These are phyloP conservation scores for Dalechampia spathulata DNA, from an alignment of 441 rosid species.

Conservation along the genomic window DNA sequence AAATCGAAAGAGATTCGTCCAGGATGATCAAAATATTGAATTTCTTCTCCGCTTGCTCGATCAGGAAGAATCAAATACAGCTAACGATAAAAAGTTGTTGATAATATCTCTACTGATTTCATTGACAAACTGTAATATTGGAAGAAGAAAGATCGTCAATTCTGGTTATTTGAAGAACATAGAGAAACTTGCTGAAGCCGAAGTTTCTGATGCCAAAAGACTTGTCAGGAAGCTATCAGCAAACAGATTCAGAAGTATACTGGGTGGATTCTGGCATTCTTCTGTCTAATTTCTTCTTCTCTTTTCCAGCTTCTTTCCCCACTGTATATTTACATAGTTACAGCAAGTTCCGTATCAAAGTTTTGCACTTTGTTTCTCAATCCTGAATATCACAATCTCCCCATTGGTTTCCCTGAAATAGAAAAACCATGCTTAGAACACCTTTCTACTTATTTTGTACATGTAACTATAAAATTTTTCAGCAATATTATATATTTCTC, in stretches of 20 bases:
- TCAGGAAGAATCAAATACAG: constrained; percentile 51
- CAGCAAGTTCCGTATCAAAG: constrained; percentile 9
- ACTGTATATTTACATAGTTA: constrained; percentile 30
- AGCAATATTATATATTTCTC: too few species aligned
- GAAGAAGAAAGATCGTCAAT: constrained; percentile 65
- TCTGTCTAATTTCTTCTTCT: constrained; percentile 15
- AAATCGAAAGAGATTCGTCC: constrained; percentile 61
- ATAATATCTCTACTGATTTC: constrained; percentile 68
- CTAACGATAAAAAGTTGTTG: constrained; percentile 45
- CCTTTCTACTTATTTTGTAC: constrained; percentile 28
- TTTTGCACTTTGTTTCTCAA: constrained; percentile 12
- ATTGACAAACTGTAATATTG: constrained; percentile 61
- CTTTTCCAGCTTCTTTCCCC: background rate
- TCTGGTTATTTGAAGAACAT: constrained; percentile 79
- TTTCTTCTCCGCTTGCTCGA: constrained; percentile 58
- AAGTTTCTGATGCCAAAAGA: constrained; percentile 73
- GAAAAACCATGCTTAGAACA: constrained; percentile 19
- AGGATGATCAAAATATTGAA: constrained; percentile 57
- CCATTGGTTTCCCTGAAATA: constrained; percentile 4
- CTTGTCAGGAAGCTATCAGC: constrained; percentile 71
- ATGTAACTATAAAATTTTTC: constrained; percentile 14
- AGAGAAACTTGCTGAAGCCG: constrained; percentile 84
- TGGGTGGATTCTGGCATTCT: constrained; percentile 76
- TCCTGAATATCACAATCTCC: constrained; percentile 12
- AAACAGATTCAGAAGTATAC: constrained; percentile 61